These are phyloP conservation scores for Alternaria atra DNA, from an alignment of 2,329 filamentous ascomycete genomes.

Conservation along the genomic window DNA sequence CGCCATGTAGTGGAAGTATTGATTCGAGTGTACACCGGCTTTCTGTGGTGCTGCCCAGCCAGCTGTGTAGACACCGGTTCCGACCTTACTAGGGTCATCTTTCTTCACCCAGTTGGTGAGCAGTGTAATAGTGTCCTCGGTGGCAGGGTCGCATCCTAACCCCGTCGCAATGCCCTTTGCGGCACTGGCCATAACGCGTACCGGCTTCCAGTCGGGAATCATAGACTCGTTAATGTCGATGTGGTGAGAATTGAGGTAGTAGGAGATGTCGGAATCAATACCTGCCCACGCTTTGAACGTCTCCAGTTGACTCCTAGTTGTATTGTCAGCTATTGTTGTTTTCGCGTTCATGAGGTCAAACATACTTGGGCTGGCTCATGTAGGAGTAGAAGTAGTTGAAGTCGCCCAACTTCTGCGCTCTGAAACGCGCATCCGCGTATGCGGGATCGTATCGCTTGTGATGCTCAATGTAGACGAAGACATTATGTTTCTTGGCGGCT, in stretches of 20 bases:
- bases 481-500: conserved; percentile 75
- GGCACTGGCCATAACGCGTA: conserved; percentile 79
- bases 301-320: conserved; percentile 88
- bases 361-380: conserved; percentile 75
- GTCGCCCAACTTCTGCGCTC: conserved; percentile 80
- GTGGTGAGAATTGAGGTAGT: conserved; percentile 96
- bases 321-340: conserved; percentile 66
- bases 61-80: conserved; percentile 90
- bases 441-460: conserved; percentile 96
- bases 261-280: conserved; percentile 89
- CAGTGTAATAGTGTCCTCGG: conserved; percentile 92
- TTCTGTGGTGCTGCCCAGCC: conserved; percentile 94
- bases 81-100: conserved; percentile 72
- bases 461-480: conserved; percentile 94
- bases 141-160: conserved; percentile 79
- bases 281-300: conserved; percentile 96
- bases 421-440: conserved; percentile 85
- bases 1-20: conserved; percentile 96
- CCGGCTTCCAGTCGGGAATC: conserved; percentile 81
- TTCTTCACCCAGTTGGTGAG: conserved; percentile 88
- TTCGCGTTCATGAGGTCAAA: conserved; percentile 51
- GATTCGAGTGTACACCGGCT: conserved; percentile 94
- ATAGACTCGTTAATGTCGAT: conserved; percentile 92
- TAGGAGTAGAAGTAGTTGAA: conserved; percentile 99
- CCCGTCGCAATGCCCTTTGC: conserved; percentile 80